A percentile compares a stretch with the other conserved stretches of the same genome.
These are phyloP conservation scores for Aspergillus luchuensis DNA, from an alignment of 2,329 filamentous ascomycete species.

Conservation along the genomic window DNA sequence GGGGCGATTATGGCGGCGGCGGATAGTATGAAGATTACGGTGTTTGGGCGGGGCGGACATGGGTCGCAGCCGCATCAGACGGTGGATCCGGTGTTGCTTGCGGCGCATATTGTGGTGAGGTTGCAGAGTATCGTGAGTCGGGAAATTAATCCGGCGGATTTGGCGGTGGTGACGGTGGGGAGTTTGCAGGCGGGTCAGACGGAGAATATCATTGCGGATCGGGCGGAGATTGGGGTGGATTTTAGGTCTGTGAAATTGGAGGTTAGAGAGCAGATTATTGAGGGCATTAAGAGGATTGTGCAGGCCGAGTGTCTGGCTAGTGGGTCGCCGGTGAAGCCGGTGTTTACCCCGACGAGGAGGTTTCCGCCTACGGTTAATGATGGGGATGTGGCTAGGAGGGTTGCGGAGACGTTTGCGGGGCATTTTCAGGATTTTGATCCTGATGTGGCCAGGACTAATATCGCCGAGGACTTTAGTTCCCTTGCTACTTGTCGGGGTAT, in stretches of 20 bases:
- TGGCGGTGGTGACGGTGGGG: constrained; percentile 61
- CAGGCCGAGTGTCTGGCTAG: constrained; percentile 57
- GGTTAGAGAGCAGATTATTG: constrained; percentile 52
- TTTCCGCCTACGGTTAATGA: constrained; percentile 61
- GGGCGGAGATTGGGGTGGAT: constrained; percentile 58
- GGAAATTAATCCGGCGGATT: constrained; percentile 55
- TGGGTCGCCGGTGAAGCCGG: constrained; percentile 51
- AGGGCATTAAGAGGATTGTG: constrained; percentile 56
- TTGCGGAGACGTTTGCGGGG: constrained; percentile 50
- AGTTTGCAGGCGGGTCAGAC: constrained; percentile 61
- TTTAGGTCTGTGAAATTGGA: constrained; percentile 52
- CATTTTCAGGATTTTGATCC: constrained; percentile 50
- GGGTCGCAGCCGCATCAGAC: constrained; percentile 58
- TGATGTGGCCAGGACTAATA: constrained; percentile 35
- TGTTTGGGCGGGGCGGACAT: constrained; percentile 62
- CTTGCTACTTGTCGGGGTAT: constrained; percentile 53
- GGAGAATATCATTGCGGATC: constrained; percentile 62
- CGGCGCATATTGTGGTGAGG: constrained; percentile 57
- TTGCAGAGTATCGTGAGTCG: constrained; percentile 62
- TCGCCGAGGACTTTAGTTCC: constrained; percentile 61
- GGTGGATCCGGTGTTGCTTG: constrained; percentile 62
- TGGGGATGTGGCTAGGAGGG: constrained; percentile 40
- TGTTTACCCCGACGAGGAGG: constrained; percentile 49
- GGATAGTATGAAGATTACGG: constrained; percentile 53
- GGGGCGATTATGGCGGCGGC: constrained; percentile 49